Evolutionary conservation across 306 rosid genomes (phyloP).

Genomic region (Dryas drummondii): DNA sequence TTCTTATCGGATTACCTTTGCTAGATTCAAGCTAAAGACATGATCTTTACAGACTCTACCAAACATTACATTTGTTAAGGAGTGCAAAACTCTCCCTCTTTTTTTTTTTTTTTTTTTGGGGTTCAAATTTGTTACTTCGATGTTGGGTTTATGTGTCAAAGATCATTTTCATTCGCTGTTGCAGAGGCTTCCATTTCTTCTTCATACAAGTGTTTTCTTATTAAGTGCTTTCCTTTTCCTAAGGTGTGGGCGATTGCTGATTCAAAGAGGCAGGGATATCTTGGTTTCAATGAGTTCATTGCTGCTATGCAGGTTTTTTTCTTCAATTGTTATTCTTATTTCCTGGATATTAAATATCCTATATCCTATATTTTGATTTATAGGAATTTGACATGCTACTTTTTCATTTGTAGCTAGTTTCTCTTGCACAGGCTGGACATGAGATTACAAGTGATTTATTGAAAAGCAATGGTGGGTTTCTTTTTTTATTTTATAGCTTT

Average conservation of each 20-base stretch:
- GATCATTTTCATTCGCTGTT: neutral
- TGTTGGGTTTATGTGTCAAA: neutral
- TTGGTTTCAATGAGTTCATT: slow-evolving; percentile 75
- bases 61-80: neutral
- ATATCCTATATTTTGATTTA: neutral
- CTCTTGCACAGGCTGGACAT: slow-evolving; percentile 56
- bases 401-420: slow-evolving; percentile 39
- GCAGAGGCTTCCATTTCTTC: neutral
- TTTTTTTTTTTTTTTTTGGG: neutral
- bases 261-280: slow-evolving; percentile 87
- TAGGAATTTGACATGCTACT: neutral
- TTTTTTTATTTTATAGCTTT: neutral
- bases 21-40: neutral
- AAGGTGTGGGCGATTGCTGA: slow-evolving; percentile 98
- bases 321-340: neutral
- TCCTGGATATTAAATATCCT: neutral
- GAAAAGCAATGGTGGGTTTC: slow-evolving; percentile 42
- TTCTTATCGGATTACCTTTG: neutral
- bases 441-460: slow-evolving; percentile 43
- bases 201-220: neutral
- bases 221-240: slow-evolving; percentile 1
- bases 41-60: neutral
- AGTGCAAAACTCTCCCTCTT: neutral
- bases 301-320: slow-evolving; percentile 69
- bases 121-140: neutral